phyloP scores from a whole-genome alignment of 2,329 filamentous ascomycete species.

The Zymoseptoria ardabiliae region DNA sequence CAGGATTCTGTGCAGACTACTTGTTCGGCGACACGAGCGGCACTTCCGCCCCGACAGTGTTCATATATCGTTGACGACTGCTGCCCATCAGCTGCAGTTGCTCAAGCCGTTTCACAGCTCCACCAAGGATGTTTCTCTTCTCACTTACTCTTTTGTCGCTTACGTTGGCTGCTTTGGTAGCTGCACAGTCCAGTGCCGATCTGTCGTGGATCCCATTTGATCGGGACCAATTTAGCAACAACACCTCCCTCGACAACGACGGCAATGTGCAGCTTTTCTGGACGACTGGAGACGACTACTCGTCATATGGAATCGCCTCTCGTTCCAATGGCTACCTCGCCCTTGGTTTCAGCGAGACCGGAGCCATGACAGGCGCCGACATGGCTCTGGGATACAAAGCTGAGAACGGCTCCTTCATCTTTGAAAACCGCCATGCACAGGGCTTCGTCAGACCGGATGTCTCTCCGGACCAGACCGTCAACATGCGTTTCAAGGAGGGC shows the following conservation, averaged over 20 bases:
- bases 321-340: conserved; percentile 16
- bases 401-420: conserved; percentile 8
- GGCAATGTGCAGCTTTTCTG: conserved; percentile 15
- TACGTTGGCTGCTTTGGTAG: neutral
- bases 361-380: conserved; percentile 17
- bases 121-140: neutral
- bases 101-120: neutral
- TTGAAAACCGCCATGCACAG: conserved; percentile 14
- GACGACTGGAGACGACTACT: conserved; percentile 15
- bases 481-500: conserved; percentile 15
- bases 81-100: neutral
- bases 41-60: neutral
- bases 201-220: conserved; percentile 14
- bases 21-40: neutral
- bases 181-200: conserved; percentile 5
- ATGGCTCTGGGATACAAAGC: conserved; percentile 14
- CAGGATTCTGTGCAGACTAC: neutral
- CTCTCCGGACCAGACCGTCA: conserved; percentile 11
- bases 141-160: neutral
- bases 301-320: conserved; percentile 14
- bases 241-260: conserved; percentile 9
- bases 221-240: conserved; percentile 9
- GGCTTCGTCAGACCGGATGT: conserved; percentile 13
- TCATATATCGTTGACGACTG: neutral
- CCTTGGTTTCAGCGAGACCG: conserved; percentile 17